A percentile compares a stretch with the other conserved stretches of the same genome.
phyloP scores from a whole-genome alignment of 1,284 basidiomycete genomes.

The Dichomitus squalens region DNA sequence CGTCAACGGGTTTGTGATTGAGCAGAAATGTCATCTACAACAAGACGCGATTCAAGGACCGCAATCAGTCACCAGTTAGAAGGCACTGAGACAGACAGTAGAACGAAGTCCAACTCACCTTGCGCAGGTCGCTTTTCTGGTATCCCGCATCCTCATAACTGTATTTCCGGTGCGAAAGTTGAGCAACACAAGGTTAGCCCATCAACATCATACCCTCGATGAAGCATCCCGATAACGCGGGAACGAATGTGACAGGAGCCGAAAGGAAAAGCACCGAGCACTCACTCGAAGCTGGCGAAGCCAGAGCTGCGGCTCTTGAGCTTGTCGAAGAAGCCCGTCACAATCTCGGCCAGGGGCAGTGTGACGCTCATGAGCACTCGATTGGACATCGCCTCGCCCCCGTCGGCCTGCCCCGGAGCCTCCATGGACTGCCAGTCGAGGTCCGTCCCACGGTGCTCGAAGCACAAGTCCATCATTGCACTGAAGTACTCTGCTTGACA shows the following conservation, averaged over 20 bases:
- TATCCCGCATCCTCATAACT: conserved; percentile 94
- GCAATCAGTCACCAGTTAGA: background rate
- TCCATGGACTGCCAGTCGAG: conserved; percentile 83
- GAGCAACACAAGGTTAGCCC: conserved; percentile 6
- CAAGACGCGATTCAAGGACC: background rate
- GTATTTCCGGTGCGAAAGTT: background rate
- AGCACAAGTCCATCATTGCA: conserved; percentile 92
- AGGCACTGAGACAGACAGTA: background rate
- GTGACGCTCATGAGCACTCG: conserved; percentile 81
- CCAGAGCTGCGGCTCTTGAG: conserved; percentile 90
- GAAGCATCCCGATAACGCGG: background rate
- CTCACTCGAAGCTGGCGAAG: conserved; percentile 91
- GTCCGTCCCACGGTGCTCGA: conserved; percentile 75
- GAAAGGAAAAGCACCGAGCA: conserved; percentile 15
- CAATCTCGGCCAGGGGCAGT: conserved; percentile 89
- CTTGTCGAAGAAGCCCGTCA: conserved; percentile 92
- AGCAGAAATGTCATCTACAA: conserved; percentile 80
- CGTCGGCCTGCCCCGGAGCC: conserved; percentile 41
- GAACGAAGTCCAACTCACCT: conserved; percentile 50
- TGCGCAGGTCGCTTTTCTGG: conserved; percentile 75
- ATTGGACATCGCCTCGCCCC: conserved; percentile 3
- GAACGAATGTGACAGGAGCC: background rate
- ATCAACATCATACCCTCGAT: background rate
- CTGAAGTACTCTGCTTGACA: conserved; percentile 72
- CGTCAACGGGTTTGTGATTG: conserved; percentile 88